These are phyloP conservation scores for Cryptomeria japonica DNA, from an alignment of 75 land plant species.

Conservation along the genomic window DNA sequence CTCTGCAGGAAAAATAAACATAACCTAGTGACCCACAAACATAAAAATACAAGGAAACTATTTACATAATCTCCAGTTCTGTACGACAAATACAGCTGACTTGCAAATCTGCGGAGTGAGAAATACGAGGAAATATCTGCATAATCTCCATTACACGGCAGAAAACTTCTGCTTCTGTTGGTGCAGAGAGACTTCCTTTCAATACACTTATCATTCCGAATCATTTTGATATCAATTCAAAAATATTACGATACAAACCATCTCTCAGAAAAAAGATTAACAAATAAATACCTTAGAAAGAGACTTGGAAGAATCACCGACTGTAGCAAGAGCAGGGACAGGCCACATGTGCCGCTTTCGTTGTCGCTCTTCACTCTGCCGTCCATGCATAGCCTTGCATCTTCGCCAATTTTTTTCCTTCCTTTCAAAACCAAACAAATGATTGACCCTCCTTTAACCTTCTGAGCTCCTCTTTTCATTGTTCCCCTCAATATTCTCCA, in stretches of 20 bases:
- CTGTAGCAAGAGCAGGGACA: conserved; percentile 30
- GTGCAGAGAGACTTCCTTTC: background rate
- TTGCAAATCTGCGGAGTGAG: background rate
- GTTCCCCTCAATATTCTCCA: background rate
- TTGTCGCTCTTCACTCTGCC: conserved; percentile 59
- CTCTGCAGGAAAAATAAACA: background rate
- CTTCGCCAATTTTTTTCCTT: conserved; percentile 17
- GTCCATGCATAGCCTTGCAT: conserved; percentile 79
- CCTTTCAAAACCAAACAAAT: background rate
- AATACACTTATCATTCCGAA: background rate
- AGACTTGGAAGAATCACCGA: conserved; percentile 25
- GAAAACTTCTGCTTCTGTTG: background rate
- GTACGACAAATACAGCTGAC: background rate
- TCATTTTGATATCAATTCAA: background rate
- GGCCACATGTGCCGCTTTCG: conserved; percentile 81
- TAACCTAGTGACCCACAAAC: too few species aligned
- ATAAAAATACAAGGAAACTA: too few species aligned
- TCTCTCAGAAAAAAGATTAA: conserved; percentile 10
- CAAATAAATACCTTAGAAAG: conserved; percentile 27
- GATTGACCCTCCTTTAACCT: background rate
- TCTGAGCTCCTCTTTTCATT: background rate
- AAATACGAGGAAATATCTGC: background rate
- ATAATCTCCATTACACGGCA: background rate
- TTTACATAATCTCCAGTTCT: background rate
- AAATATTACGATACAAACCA: background rate